Percentiles rank a stretch among this genome's conserved stretches.
phyloP scores from a whole-genome alignment of 257 asterid species.

The Jacaranda mimosifolia region DNA sequence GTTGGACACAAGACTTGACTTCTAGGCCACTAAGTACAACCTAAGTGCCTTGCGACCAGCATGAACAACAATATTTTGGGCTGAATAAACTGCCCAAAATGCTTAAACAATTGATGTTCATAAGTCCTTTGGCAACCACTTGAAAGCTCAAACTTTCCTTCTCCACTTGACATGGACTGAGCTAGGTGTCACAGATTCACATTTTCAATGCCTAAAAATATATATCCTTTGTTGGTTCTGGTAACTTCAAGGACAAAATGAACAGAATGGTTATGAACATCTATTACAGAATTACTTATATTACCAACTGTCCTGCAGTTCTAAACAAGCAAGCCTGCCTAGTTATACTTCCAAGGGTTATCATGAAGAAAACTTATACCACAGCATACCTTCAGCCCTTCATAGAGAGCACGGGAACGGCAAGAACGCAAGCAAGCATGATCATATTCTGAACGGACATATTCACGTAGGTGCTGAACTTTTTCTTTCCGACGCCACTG shows the following conservation, averaged over 20 bases:
- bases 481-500: constrained; percentile 86
- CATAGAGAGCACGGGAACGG: constrained; percentile 94
- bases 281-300: not conserved
- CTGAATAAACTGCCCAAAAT: not conserved
- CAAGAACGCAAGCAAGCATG: constrained; percentile 95
- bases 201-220: constrained; percentile 2
- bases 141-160: no score
- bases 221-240: constrained; percentile 6
- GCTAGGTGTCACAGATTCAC: not conserved
- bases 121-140: no score
- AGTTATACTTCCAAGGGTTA: not conserved
- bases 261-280: constrained; percentile 10
- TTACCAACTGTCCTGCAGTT: constrained; percentile 3
- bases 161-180: not conserved
- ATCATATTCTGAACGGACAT: constrained; percentile 93
- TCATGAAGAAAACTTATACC: constrained; percentile 17
- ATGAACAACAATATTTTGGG: not conserved
- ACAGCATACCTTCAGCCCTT: constrained; percentile 82
- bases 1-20: not conserved
- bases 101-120: not conserved
- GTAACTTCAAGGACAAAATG: not conserved
- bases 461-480: constrained; percentile 83
- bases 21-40: constrained; percentile 12
- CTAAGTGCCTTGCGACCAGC: not conserved
- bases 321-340: constrained; percentile 20